Evolutionary conservation across 352 stramenopile species (phyloP), one percentile per base, ranked within the genome.

Genomic region (Globisporangium paddicum): DNA sequence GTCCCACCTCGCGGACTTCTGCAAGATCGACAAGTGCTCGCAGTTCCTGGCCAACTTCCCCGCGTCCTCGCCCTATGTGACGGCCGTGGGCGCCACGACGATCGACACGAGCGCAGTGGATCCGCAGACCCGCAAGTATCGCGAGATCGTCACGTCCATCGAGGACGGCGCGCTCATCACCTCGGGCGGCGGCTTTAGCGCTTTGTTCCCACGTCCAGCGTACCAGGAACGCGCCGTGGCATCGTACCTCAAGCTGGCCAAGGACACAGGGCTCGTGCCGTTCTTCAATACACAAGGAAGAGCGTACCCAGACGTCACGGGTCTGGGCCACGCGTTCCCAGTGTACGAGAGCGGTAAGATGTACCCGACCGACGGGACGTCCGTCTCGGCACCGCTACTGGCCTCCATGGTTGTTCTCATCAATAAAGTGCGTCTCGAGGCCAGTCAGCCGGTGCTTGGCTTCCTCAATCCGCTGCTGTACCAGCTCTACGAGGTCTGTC

Each of bases 401-500:
- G 77, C 81, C 5, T 86, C 81, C 8, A 76, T 93, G 64, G 38
- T 93, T 19, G 55, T 67, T 14, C 67, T 88, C 13, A 55, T 90
- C 18, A 93, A 93, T 60, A 69, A 75, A 34, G 38, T 60, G 32
- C 72, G 70, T 1, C 69, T 86, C 7, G 54, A 77, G 2, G 60
- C 67, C 8, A 64, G 70, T 0, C 34, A 73, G 4, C 66, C 75
- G 0, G 66, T 70, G 21, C 68, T 93, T 1, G 83, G 83, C 16
- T 93, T 90, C 55, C 59, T 90, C 5, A 89, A 90, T 28, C 83
- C 83, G 7, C 58, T 89, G 19, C 66, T 93, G 25, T 93, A 93
- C 69, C 64, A 82, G 28, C 55, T 90, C 9, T 62, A 78, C 34
- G 63, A 73, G 0, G 63, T 75, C 19, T 90, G 81, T 42, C 81